A percentile compares a stretch with the other conserved stretches of the same genome.
These are phyloP conservation scores for Ballota nigra DNA, from an alignment of 257 asterid genomes.

Conservation along the genomic window DNA sequence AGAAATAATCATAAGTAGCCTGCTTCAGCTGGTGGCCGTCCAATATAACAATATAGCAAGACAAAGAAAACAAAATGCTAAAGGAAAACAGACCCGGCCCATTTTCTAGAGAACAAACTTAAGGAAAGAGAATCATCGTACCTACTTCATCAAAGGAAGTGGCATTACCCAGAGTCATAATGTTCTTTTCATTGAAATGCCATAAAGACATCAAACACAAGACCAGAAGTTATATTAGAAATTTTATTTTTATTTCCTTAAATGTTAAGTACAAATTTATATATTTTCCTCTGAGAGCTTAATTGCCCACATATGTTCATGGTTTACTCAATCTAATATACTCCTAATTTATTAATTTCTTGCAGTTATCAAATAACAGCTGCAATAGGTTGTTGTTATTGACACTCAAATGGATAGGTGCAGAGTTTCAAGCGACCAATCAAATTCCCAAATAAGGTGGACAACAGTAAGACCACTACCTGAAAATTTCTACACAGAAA, in stretches of 20 bases:
- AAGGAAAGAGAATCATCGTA: background rate
- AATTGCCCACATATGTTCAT: conserved; percentile 10
- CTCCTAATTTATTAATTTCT: background rate
- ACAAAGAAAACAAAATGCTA: background rate
- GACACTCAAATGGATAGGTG: conserved; percentile 2
- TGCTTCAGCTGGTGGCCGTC: conserved; percentile 2
- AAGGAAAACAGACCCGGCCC: too few species aligned
- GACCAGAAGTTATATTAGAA: conserved; percentile 10
- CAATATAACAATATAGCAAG: background rate
- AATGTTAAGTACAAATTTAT: background rate
- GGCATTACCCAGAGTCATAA: background rate
- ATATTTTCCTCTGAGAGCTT: background rate
- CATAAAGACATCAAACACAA: background rate
- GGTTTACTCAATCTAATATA: background rate
- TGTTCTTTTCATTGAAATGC: background rate
- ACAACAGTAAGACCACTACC: conserved; percentile 41
- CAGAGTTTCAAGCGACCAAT: conserved; percentile 3
- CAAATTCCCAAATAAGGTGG: background rate
- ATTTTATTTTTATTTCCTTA: background rate
- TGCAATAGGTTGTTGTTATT: background rate
- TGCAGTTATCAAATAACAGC: conserved; percentile 13
- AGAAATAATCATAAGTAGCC: background rate
- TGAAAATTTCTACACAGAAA: conserved; percentile 87
- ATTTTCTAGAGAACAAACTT: background rate
- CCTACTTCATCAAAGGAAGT: background rate